A percentile compares a stretch with the other conserved stretches of the same genome.
phyloP scores from a whole-genome alignment of 2,329 filamentous ascomycete genomes.

The Teratosphaeria nubilosa region DNA sequence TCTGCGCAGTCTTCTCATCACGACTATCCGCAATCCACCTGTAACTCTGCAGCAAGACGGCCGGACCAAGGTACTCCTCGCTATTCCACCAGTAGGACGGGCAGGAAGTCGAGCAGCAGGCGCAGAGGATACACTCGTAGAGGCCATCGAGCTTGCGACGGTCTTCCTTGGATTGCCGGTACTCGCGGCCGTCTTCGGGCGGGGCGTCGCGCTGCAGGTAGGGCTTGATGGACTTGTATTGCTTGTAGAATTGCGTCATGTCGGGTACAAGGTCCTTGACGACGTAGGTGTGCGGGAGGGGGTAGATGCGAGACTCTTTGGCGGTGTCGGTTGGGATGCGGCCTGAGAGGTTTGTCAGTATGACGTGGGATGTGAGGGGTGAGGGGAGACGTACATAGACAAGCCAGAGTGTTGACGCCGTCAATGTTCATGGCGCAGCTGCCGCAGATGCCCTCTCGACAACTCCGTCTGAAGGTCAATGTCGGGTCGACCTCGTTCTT shows the following conservation, averaged over 20 bases:
- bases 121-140: slow-evolving; percentile 98
- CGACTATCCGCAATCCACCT: slow-evolving; percentile 92
- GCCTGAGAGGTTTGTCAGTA: slow-evolving; percentile 46
- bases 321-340: slow-evolving; percentile 78
- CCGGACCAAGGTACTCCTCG: slow-evolving; percentile 95
- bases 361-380: neutral
- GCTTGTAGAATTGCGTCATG: slow-evolving; percentile 98
- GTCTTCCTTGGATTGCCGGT: slow-evolving; percentile 81
- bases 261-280: slow-evolving; percentile 98
- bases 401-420: slow-evolving; percentile 94
- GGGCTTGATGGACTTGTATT: slow-evolving; percentile 99
- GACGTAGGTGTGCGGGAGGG: slow-evolving; percentile 94
- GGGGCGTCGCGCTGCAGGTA: slow-evolving; percentile 89
- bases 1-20: slow-evolving; percentile 79
- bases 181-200: slow-evolving; percentile 77
- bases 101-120: slow-evolving; percentile 97
- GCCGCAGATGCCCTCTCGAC: slow-evolving; percentile 95
- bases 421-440: slow-evolving; percentile 99
- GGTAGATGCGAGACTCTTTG: slow-evolving; percentile 88
- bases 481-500: slow-evolving; percentile 99
- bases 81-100: slow-evolving; percentile 99
- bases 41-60: slow-evolving; percentile 94
- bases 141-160: slow-evolving; percentile 95
- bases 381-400: slow-evolving; percentile 66
- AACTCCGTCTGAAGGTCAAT: slow-evolving; percentile 88